Percentiles rank a stretch among this genome's conserved stretches.
Evolutionary conservation across 2,329 filamentous ascomycete genomes (phyloP).

Genomic region (Trichoderma sp.): DNA sequence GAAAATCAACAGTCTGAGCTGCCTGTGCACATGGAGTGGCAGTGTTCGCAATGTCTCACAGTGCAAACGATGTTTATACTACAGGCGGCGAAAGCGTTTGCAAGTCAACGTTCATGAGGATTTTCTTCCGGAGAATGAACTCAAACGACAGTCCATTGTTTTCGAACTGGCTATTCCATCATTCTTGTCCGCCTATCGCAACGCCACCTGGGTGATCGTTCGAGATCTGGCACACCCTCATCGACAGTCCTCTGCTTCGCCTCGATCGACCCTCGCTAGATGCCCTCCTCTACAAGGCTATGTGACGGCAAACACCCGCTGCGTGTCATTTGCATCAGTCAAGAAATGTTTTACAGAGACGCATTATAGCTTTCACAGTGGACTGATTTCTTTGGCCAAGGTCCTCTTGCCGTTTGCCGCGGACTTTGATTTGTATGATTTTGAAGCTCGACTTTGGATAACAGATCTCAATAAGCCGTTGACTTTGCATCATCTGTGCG

Average conservation of each 20-base stretch:
- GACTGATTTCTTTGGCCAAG: background rate
- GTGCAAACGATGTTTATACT: constrained; percentile 32
- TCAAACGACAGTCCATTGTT: constrained; percentile 49
- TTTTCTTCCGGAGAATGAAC: constrained; percentile 33
- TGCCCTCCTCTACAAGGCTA: constrained; percentile 21
- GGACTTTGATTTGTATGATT: constrained; percentile 26
- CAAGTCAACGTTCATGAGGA: constrained; percentile 33
- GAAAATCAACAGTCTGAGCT: constrained; percentile 22
- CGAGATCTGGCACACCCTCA: constrained; percentile 13
- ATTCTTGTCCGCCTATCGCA: constrained; percentile 46
- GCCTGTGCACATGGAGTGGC: constrained; percentile 30
- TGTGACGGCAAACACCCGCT: background rate
- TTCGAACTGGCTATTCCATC: constrained; percentile 48
- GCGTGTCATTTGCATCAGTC: constrained; percentile 33
- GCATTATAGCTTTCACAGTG: constrained; percentile 31
- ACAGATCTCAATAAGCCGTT: constrained; percentile 40
- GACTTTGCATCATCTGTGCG: constrained; percentile 49
- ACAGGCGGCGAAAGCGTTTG: constrained; percentile 28
- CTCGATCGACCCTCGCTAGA: background rate
- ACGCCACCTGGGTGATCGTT: constrained; percentile 30
- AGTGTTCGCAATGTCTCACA: background rate
- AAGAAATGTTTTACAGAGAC: constrained; percentile 37
- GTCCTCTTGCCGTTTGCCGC: constrained; percentile 27
- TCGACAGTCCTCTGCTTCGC: background rate
- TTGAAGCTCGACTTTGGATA: constrained; percentile 5